A percentile compares a stretch with the other conserved stretches of the same genome.
These are phyloP conservation scores for Knoxdaviesia proteae DNA, from an alignment of 2,329 filamentous ascomycete genomes.

Conservation along the genomic window DNA sequence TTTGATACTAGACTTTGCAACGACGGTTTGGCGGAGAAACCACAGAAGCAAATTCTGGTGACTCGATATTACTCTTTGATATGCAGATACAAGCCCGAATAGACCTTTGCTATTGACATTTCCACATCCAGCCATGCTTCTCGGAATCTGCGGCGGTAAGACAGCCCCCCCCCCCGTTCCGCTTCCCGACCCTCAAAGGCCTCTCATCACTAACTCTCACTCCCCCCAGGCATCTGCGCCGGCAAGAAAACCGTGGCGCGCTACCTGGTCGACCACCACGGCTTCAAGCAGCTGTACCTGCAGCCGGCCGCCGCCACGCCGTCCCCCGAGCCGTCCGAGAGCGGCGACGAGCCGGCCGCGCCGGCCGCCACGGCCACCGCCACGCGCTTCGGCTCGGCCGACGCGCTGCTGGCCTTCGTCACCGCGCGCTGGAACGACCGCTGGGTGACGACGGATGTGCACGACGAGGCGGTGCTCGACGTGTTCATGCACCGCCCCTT, in stretches of 20 bases:
- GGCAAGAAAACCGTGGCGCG: slow-evolving; percentile 80
- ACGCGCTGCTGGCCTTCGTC: slow-evolving; percentile 61
- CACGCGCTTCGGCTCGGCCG: slow-evolving; percentile 34
- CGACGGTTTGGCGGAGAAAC: too few relatives aligned
- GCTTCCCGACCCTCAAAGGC: slow-evolving; percentile 1
- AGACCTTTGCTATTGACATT: too few relatives aligned
- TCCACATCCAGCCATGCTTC: slow-evolving; percentile 34
- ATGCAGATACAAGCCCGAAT: too few relatives aligned
- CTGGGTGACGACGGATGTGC: slow-evolving; percentile 74
- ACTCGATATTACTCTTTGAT: too few relatives aligned
- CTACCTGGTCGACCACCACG: slow-evolving; percentile 68
- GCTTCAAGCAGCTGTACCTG: slow-evolving; percentile 56
- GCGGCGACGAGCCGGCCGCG: background rate
- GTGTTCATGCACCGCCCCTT: slow-evolving; percentile 63
- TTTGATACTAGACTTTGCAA: too few relatives aligned
- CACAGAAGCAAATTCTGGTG: too few relatives aligned
- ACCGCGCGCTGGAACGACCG: slow-evolving; percentile 65
- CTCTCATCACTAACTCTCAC: background rate
- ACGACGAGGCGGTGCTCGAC: slow-evolving; percentile 52
- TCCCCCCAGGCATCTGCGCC: slow-evolving; percentile 57
- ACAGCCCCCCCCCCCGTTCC: slow-evolving; percentile 3
- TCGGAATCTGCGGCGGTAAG: slow-evolving; percentile 55
- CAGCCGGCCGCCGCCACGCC: slow-evolving; percentile 10
- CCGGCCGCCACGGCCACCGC: background rate
- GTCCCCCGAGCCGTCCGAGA: slow-evolving; percentile 37